Evolutionary conservation across 768 basidiomycete genomes (phyloP), one percentile per base, ranked within the genome.

Genomic region (Punctularia strigosozonata): DNA sequence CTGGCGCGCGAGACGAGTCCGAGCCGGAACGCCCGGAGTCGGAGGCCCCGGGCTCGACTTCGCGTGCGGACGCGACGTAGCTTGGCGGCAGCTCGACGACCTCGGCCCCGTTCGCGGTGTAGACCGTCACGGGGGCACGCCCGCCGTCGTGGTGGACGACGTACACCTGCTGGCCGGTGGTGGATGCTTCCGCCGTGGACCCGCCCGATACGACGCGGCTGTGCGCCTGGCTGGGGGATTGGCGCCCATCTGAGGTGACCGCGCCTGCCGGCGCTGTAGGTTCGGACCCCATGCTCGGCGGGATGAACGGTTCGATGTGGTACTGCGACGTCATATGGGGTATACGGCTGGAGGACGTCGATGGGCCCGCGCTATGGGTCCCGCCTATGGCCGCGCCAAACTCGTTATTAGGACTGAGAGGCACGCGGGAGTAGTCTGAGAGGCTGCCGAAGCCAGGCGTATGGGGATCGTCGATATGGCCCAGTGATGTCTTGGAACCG

Each of bases 91-190:
- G 59, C 55, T 79, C 77, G 7, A 75, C 70, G 5, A 77, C 69
- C 43, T 71, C 61, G 6, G 72, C 66, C 13, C 73, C 75, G 32
- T 68, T 64, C 38, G 64, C 59, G 38, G 73, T 68, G 46, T 69
- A 75, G 15, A 75, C 71, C 3, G 74, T 73, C 28, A 79, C 70
- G 1, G 76, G 76, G 14, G 73, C 55, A 13, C 64, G 52, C 8
- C 74, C 70, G n/a, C 62, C 65, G 46, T 77, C 75, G 46, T 77
- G 75, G 45, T 77, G 77, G 23, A 79, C 65, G 28, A 76, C 71
- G 44, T 76, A 76, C 6, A 75, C 65, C 17, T 50, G 56, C 61
- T 61, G n/a, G n/a, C n/a, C n/a, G n/a, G n/a, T n/a, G n/a, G n/a
- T n/a, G n/a, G n/a, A n/a, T n/a, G n/a, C n/a, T n/a, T 28, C 46